These are phyloP conservation scores for Yamadazyma sp. DNA, from an alignment of 805 yeast species.

Conservation along the genomic window DNA sequence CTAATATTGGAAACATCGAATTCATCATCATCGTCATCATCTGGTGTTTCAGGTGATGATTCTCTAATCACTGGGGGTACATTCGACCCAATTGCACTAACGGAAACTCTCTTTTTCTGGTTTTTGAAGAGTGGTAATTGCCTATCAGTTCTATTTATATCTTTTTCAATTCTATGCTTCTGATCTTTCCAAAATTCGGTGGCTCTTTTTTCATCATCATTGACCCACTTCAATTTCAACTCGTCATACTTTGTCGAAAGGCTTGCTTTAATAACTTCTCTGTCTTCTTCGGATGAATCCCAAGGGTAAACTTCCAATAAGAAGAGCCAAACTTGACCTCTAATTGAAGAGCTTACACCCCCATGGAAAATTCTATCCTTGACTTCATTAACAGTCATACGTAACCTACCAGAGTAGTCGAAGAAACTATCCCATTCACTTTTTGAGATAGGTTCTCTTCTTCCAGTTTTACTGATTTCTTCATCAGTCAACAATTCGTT, in stretches of 20 bases:
- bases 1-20: constrained; percentile 61
- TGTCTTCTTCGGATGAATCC: constrained; percentile 73
- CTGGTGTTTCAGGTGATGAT: constrained; percentile 34
- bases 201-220: constrained; percentile 46
- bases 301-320: constrained; percentile 82
- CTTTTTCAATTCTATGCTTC: constrained; percentile 85
- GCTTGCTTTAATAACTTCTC: constrained; percentile 55
- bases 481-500: constrained; percentile 53
- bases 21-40: constrained; percentile 40
- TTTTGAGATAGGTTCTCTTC: constrained; percentile 62
- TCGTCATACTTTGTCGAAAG: constrained; percentile 59
- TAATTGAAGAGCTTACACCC: constrained; percentile 57
- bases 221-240: constrained; percentile 69
- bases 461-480: constrained; percentile 58
- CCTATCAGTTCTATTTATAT: constrained; percentile 88
- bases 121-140: constrained; percentile 59
- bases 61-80: constrained; percentile 18
- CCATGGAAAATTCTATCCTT: constrained; percentile 88
- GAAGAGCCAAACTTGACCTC: constrained; percentile 84
- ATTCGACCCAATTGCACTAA: constrained; percentile 11
- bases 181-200: constrained; percentile 85
- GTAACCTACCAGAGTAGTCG: constrained; percentile 72
- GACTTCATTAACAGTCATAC: constrained; percentile 73
- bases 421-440: constrained; percentile 86
- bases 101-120: constrained; percentile 30